Base-by-base conservation (phyloP, 2,329 filamentous ascomycete species). In the Sclerotinia borealis region DNA sequence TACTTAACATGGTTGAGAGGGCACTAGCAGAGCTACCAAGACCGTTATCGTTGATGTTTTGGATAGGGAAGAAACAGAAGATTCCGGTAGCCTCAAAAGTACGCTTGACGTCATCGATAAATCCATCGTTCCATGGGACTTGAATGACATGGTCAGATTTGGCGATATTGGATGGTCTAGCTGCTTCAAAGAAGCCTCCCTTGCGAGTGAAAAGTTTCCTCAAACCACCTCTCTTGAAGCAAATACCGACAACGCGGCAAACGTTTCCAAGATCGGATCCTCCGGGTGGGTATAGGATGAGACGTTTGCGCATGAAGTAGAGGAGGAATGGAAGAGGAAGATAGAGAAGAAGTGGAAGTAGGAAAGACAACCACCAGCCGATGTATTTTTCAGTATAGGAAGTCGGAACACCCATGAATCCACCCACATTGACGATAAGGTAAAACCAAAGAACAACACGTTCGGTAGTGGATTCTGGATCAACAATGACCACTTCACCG, bases 91-190 rank as follows among this genome's bases (percentile, higher is more conserved):
- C 87, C 71, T 83, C 80, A 65, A 90, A 78, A 65, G 88, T 89
- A 75, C 89, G 87, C 61, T 82, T 81, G 59, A 92, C 85, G 72
- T 92, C 88, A 71, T 91, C 89, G 34, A 93, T 89, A 87, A 90
- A 93, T 54, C 83, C 84, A 68, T 93, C 91, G 66, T 93, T 89
- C 71, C 91, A 92, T 0, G 85, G 88, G 84, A 93, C 92, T 84
- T 87, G 91, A 0, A 64, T 58, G 0, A 88, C 87, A 62, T 84
- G 84, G 66, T 80, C 74, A 1, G 75, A 76, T 31, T 81, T 77
- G 5, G 83, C 78, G 10, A 90, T 79, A 49, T 80, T 79, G 13
- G 84, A 88, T 3, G 89, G 89, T 76, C 89, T 90, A 60, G 85
- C 85, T 7, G 80, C 73, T 17, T 91, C 85, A 83, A 88, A 92